These are phyloP conservation scores for Wickerhamomyces ciferrii DNA, from an alignment of 805 yeast species.

Conservation along the genomic window DNA sequence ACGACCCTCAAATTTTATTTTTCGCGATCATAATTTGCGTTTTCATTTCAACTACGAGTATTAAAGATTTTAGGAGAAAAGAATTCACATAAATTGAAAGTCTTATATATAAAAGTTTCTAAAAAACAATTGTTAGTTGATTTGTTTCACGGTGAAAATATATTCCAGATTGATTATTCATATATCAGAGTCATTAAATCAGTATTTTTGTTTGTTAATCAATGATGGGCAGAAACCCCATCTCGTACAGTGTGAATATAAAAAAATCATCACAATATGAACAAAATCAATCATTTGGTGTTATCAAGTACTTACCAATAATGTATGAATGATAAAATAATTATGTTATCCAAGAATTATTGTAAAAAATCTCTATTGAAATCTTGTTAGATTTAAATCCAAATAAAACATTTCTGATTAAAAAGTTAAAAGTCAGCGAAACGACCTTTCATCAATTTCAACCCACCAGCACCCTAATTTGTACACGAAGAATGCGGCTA, in stretches of 20 bases:
- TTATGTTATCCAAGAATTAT: background rate
- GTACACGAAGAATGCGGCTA: constrained; percentile 51
- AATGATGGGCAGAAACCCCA: constrained; percentile 18
- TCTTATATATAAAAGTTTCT: too few species aligned
- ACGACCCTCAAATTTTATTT: too few species aligned
- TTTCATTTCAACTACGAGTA: too few species aligned
- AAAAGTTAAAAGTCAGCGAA: background rate
- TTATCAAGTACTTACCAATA: background rate
- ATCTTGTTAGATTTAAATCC: background rate
- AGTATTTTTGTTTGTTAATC: constrained; percentile 38
- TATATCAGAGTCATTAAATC: constrained; percentile 49
- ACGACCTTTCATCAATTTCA: constrained; percentile 46
- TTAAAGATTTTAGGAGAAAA: too few species aligned
- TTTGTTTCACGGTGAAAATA: too few species aligned
- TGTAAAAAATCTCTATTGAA: background rate
- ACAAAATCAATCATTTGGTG: background rate
- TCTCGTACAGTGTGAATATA: constrained; percentile 57
- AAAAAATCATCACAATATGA: constrained; percentile 28
- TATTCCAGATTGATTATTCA: background rate
- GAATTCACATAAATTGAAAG: too few species aligned
- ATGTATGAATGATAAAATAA: background rate
- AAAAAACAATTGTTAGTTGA: background rate
- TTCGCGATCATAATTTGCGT: too few species aligned
- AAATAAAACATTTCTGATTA: background rate
- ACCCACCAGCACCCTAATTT: constrained; percentile 37